phyloP scores from a whole-genome alignment of 2,329 filamentous ascomycete genomes.

The Escovopsis sp. region DNA sequence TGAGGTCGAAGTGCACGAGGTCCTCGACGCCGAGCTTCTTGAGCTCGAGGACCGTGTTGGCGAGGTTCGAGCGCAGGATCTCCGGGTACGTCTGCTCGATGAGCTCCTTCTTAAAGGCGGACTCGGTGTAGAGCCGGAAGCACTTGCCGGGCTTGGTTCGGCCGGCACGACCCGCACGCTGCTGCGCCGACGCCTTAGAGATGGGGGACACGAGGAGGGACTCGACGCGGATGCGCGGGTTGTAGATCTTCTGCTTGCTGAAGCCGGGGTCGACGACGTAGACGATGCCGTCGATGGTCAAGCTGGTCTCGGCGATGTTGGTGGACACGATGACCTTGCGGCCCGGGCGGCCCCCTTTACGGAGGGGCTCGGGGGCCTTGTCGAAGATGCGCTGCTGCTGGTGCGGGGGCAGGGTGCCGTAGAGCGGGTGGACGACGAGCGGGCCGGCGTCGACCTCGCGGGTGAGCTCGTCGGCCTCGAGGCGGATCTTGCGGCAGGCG shows the following conservation, averaged over 20 bases:
- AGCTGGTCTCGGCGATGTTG: slow-evolving; percentile 93
- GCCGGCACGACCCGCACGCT: slow-evolving; percentile 95
- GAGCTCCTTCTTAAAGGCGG: slow-evolving; percentile 91
- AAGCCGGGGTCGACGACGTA: slow-evolving; percentile 99
- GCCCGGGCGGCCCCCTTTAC: slow-evolving; percentile 68
- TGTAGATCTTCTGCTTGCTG: slow-evolving; percentile 99
- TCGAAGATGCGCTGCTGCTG: slow-evolving; percentile 96
- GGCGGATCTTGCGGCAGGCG: slow-evolving; percentile 74
- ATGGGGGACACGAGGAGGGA: slow-evolving; percentile 95
- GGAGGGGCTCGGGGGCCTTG: slow-evolving; percentile 59
- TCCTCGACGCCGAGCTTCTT: slow-evolving; percentile 96
- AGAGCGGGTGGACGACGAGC: slow-evolving; percentile 79
- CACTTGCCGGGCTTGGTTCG: slow-evolving; percentile 97
- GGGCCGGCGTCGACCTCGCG: slow-evolving; percentile 85
- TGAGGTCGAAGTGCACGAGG: slow-evolving; percentile 93
- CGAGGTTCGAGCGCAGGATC: slow-evolving; percentile 83
- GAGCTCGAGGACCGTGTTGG: slow-evolving; percentile 86
- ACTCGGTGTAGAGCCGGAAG: slow-evolving; percentile 91
- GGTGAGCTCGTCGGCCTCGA: slow-evolving; percentile 85
- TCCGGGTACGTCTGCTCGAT: slow-evolving; percentile 97
- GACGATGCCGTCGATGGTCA: slow-evolving; percentile 97
- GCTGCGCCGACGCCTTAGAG: slow-evolving; percentile 92
- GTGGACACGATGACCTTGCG: slow-evolving; percentile 89
- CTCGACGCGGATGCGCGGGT: slow-evolving; percentile 89
- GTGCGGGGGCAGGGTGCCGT: slow-evolving; percentile 79